A percentile compares a stretch with the other conserved stretches of the same genome.
Conservation (phyloP, 192 early-diverging fungal species). For the Paraglomus brasilianum region DNA sequence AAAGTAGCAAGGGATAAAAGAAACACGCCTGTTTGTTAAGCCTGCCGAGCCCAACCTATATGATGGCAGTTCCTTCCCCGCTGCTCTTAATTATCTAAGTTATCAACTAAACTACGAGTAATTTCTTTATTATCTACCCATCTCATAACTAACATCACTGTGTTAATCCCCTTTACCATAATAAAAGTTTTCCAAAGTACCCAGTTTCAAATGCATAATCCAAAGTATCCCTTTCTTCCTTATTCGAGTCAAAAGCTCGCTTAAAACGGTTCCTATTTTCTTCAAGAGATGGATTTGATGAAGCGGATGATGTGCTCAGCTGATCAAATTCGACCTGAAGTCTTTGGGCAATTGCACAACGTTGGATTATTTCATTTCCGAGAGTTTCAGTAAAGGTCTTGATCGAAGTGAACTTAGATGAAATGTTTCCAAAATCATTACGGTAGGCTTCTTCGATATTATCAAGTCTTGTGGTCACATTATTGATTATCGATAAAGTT, state of each 20-base stretch:
- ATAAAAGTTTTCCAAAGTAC: too few relatives aligned
- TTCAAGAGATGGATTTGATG: not conserved
- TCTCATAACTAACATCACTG: too few relatives aligned
- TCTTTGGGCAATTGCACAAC: conserved; percentile 6
- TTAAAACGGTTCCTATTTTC: not conserved
- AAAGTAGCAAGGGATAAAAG: not conserved
- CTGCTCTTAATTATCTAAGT: too few relatives aligned
- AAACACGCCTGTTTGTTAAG: too few relatives aligned
- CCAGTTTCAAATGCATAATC: too few relatives aligned
- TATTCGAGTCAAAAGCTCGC: not conserved
- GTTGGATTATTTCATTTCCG: conserved; percentile 8
- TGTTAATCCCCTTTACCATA: too few relatives aligned
- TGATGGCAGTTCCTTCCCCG: not conserved
- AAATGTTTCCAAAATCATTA: conserved; percentile 22
- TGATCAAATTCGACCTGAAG: conserved; percentile 4
- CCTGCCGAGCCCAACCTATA: not conserved
- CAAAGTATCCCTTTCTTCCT: too few relatives aligned
- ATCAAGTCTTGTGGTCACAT: too few relatives aligned
- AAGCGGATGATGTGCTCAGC: conserved; percentile 9
- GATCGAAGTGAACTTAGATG: too few relatives aligned
- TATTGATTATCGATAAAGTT: conserved; percentile 6
- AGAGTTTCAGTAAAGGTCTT: not conserved
- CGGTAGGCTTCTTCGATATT: conserved; percentile 21
- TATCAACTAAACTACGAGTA: too few relatives aligned
- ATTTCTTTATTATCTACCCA: too few relatives aligned